phyloP scores from a whole-genome alignment of 2,329 filamentous ascomycete genomes.

The Hypoxylon sp. region DNA sequence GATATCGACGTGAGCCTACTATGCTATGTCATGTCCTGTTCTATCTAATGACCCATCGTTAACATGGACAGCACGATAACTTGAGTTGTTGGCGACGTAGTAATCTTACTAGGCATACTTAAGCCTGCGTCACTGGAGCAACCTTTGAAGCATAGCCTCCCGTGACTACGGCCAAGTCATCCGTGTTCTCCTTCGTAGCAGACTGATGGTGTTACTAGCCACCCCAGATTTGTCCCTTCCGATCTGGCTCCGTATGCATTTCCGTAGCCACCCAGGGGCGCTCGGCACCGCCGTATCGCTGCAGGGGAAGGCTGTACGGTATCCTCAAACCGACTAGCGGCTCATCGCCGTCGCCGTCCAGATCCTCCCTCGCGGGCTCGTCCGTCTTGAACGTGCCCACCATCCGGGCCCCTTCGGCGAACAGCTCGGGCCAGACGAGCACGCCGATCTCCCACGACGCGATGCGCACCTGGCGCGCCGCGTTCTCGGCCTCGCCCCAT shows the following conservation, averaged over 20 bases:
- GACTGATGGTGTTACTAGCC: slow-evolving; percentile 3
- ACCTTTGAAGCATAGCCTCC: background rate
- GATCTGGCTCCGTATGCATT: slow-evolving; percentile 68
- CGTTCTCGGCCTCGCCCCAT: slow-evolving; percentile 74
- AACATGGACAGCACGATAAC: background rate
- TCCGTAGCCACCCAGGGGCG: slow-evolving; percentile 79
- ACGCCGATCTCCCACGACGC: slow-evolving; percentile 87
- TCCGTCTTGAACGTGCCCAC: slow-evolving; percentile 72
- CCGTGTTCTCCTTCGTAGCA: background rate
- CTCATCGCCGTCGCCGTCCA: slow-evolving; percentile 31
- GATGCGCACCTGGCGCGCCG: slow-evolving; percentile 69
- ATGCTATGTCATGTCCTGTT: no score
- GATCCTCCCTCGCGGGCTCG: slow-evolving; percentile 49
- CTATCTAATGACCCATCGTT: no score
- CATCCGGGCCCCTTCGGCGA: slow-evolving; percentile 64
- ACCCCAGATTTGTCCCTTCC: slow-evolving; percentile 56
- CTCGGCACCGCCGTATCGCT: slow-evolving; percentile 68
- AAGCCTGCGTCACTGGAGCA: slow-evolving; percentile 1
- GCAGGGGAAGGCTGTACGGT: slow-evolving; percentile 82
- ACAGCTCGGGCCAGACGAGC: slow-evolving; percentile 76
- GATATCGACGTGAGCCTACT: no score
- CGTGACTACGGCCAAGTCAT: background rate
- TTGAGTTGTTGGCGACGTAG: background rate
- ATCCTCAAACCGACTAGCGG: slow-evolving; percentile 74
- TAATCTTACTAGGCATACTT: no score